Base-by-base conservation (phyloP, 176 grass and related monocot species). In the Triticum timopheevii region DNA sequence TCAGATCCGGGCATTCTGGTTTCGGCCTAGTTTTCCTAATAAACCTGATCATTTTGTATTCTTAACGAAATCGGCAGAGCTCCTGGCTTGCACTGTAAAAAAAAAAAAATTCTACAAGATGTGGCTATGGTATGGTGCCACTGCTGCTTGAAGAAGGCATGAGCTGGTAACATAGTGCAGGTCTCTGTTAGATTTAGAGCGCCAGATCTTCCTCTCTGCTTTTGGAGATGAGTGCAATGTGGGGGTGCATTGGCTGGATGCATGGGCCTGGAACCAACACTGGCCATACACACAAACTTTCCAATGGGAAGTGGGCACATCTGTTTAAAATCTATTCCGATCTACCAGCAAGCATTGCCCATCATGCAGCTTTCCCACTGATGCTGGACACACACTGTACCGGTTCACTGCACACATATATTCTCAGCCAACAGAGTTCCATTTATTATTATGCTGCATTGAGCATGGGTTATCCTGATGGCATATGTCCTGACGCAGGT, bases 171-270 rank as follows among this genome's bases (percentile, higher is more conserved):
- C 56, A 59, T 73, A 87, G 87, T 85, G 89, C 85, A 74, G 64
- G 86, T 91, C 84, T 84, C 82, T 88, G 89, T 59, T 59, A 59
- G 56, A 59, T 59, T 97, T 83, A 73, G 83, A 90, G 69, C 83
- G 77, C 88, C 91, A 88, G 84, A 93, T 80, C 76, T 62, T 56
- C 42, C 52, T 78, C 81, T 80, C 73, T 84, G 76, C 93, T 92
- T 92, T 88, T 93, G 65, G 62, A 80, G 81, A 76, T 76, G 42
- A 65, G 89, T 79, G 87, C 89, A 85, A 39, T 83, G 84, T 65
- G 63, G 83, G 39, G 75, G n/a, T 69, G 81, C 59, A 69, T 50
- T 84, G 76, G 47, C 69, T 76, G 64, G 30, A 84, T 47, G 69
- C 76, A 87, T 84, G 85, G 85, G 89, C 76, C 89, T 84, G 59